Evolutionary conservation across 1,139 yeast species (phyloP).

Genomic region (Debaryomyces fabryi): DNA sequence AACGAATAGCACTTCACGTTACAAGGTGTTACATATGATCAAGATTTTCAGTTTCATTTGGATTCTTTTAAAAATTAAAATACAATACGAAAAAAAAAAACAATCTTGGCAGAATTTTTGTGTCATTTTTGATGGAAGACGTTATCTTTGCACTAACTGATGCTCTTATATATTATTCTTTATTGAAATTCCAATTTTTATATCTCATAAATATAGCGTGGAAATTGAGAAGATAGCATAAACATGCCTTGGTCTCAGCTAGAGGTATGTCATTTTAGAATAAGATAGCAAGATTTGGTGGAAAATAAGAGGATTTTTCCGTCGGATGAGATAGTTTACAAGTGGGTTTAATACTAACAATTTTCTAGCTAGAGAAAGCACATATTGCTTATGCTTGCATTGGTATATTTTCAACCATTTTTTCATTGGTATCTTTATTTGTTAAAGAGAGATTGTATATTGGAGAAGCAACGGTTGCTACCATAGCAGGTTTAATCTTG

Average conservation of each 20-base stretch:
- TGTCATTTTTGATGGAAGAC: not conserved
- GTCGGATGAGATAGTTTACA: slow-evolving; percentile 1
- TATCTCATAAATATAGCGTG: not conserved
- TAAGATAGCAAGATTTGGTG: not conserved
- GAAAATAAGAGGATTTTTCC: not conserved
- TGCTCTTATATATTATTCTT: not conserved
- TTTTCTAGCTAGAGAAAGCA: slow-evolving; percentile 43
- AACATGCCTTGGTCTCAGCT: slow-evolving; percentile 44
- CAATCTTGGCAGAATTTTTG: not conserved
- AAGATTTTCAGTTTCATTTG: not conserved
- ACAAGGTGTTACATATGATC: not conserved
- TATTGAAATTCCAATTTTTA: not conserved
- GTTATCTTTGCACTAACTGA: not conserved
- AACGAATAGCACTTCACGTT: not conserved
- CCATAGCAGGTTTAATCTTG: slow-evolving; percentile 84
- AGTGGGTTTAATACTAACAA: slow-evolving; percentile 7
- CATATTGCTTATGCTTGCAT: slow-evolving; percentile 93
- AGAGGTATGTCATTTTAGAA: slow-evolving; percentile 31
- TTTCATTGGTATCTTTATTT: slow-evolving; percentile 86
- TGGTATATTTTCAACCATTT: slow-evolving; percentile 85
- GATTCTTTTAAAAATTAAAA: not conserved
- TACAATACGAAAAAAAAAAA: not conserved
- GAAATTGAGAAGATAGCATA: not conserved
- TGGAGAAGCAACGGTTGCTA: slow-evolving; percentile 96
- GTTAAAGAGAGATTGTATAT: slow-evolving; percentile 87